phyloP scores from a whole-genome alignment of 352 stramenopile species.

The Phytophthora cactorum region DNA sequence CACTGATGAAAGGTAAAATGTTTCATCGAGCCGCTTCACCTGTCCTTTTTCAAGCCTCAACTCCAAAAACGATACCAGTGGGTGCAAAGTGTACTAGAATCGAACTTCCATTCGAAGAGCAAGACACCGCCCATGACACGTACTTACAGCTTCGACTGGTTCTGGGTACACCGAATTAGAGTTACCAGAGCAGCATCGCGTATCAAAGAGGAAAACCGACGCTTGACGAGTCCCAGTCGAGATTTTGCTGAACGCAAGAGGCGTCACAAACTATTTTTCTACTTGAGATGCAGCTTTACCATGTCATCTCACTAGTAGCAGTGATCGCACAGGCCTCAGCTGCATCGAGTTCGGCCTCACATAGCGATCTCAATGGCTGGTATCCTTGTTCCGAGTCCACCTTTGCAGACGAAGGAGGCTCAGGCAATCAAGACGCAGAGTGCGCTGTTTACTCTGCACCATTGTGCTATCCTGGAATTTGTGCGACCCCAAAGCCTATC shows the following conservation, averaged over 20 bases:
- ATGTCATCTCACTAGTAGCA: slow-evolving; percentile 1
- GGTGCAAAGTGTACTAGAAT: no score
- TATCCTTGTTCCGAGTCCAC: slow-evolving; percentile 38
- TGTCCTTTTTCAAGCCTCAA: no score
- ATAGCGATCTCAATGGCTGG: slow-evolving; percentile 36
- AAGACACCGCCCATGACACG: not conserved
- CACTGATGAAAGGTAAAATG: no score
- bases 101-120: not conserved
- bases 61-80: no score
- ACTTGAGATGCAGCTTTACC: slow-evolving; percentile 11
- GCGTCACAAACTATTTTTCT: not conserved
- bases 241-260: slow-evolving; percentile 5
- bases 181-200: not conserved
- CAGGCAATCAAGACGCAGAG: slow-evolving; percentile 24
- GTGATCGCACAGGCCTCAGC: slow-evolving; percentile 1
- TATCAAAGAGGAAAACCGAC: slow-evolving; percentile 5
- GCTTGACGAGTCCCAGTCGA: not conserved
- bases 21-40: no score
- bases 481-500: slow-evolving; percentile 5
- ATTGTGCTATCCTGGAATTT: slow-evolving; percentile 45
- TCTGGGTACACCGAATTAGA: not conserved
- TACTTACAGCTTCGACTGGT: not conserved
- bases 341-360: slow-evolving; percentile 12
- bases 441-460: slow-evolving; percentile 44
- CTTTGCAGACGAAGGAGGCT: slow-evolving; percentile 31